Conservation (phyloP, 257 asterid genomes). For the Oldenlandia corymbosa region DNA sequence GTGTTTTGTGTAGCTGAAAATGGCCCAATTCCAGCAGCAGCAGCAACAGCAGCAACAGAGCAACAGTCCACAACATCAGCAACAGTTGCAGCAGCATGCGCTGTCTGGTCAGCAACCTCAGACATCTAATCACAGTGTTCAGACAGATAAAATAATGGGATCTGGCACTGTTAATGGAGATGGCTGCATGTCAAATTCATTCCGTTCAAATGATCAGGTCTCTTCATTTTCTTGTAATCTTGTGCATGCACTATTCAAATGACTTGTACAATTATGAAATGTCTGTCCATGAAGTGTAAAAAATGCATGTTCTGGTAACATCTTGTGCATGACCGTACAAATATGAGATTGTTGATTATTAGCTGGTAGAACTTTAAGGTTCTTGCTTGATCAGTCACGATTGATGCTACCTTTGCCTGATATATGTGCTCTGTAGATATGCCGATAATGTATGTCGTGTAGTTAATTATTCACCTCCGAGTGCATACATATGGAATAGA, state of each 20-base stretch:
- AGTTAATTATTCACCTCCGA: background rate
- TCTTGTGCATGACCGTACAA: too few relatives aligned
- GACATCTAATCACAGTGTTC: conserved; percentile 76
- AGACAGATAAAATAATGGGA: conserved; percentile 76
- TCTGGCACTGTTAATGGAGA: conserved; percentile 65
- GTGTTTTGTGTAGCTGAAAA: conserved; percentile 44
- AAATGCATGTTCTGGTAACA: too few relatives aligned
- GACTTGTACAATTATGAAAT: background rate
- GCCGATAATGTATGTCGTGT: background rate
- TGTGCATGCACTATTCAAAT: background rate
- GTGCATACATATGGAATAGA: background rate
- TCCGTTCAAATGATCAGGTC: conserved; percentile 91
- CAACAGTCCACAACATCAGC: conserved; percentile 33
- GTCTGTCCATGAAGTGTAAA: too few relatives aligned
- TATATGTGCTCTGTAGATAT: too few relatives aligned
- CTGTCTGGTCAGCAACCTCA: conserved; percentile 88
- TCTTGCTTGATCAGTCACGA: too few relatives aligned
- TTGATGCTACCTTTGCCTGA: too few relatives aligned
- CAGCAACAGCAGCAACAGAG: conserved; percentile 45
- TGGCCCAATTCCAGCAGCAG: conserved; percentile 65
- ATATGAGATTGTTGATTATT: too few relatives aligned
- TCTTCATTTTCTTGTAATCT: conserved; percentile 27
- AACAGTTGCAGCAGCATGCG: conserved; percentile 67
- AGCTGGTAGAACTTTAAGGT: too few relatives aligned
- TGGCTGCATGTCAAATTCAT: conserved; percentile 85